Base-by-base conservation (phyloP, 441 rosid species). In the Arabidopsis hybrid region DNA sequence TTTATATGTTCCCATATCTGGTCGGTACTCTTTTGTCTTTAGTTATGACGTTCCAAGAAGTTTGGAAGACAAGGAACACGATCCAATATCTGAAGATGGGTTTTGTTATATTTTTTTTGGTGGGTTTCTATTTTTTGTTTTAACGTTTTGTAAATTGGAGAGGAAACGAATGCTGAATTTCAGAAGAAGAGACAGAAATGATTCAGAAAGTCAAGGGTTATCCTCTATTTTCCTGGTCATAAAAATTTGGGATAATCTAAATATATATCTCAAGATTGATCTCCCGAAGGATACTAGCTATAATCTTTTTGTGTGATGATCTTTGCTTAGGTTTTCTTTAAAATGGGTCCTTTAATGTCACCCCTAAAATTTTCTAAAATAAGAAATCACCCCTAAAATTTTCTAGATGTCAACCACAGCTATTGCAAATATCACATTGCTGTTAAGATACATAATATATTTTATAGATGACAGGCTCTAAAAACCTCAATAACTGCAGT, bases 1-100 rank as follows among this genome's bases (percentile, higher is more conserved):
- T 69, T 88, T 82, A 74, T 87, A 89, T 34, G 89, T 84, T 60
- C 87, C 88, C 93, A 87, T 89, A 2, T 47, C 31, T 58, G n/a
- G 13, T 17, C 9, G 3, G 4, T 39, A 26, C 59, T 50, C 50
- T 67, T 45, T 56, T 56, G 29, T 63, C 11, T 76, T 21, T 21
- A 21, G 26, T 57, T 57, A 5, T 69, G 47, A 42, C 47, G 51
- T 69, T 71, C 51, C 72, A 71, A 50, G 58, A 77, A 71, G 57
- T 49, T 57, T 45, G 72, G 67, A 70, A 53, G 66, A 62, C 18
- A 21, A 46, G 38, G 9, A 14, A 43, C 51, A 26, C 32, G 31
- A 3, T 40, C 29, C 53, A 58, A 35, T 16, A 40, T 57, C 42
- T 34, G 42, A 67, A 52, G 36, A 51, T 5, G 9, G 7, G 31